Percentiles rank a stretch among this genome's conserved stretches.
phyloP scores from a whole-genome alignment of 2,329 filamentous ascomycete genomes.

The Magnaporthiopsis poae region DNA sequence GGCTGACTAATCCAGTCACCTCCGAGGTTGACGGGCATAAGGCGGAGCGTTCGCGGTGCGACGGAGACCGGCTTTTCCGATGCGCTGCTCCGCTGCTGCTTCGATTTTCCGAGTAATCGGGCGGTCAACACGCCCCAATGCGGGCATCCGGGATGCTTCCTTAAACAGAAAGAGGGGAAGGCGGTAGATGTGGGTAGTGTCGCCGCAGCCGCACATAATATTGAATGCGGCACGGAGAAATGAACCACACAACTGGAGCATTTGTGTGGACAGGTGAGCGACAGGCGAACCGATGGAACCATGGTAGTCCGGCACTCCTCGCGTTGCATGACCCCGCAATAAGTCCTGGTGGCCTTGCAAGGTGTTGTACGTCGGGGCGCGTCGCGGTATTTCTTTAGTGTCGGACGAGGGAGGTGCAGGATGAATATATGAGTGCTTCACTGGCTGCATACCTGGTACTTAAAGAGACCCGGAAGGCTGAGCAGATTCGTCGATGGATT shows the following conservation, averaged over 20 bases:
- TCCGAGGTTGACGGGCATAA: background rate
- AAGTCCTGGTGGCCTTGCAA: too few species aligned
- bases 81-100: too few species aligned
- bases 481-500: background rate
- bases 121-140: background rate
- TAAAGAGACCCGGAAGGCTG: too few species aligned
- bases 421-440: background rate
- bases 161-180: background rate
- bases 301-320: too few species aligned
- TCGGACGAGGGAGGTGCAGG: too few species aligned
- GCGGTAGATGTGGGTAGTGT: background rate
- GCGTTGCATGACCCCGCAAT: too few species aligned
- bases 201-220: background rate
- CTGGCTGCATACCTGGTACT: too few species aligned
- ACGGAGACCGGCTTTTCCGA: background rate
- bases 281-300: too few species aligned
- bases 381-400: too few species aligned
- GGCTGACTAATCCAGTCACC: background rate
- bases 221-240: background rate
- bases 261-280: background rate
- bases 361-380: too few species aligned
- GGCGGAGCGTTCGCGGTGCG: background rate
- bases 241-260: background rate
- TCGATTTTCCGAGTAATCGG: background rate
- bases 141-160: background rate